phyloP scores from a whole-genome alignment of 257 asterid genomes.

The Ocimum tenuiflorum region DNA sequence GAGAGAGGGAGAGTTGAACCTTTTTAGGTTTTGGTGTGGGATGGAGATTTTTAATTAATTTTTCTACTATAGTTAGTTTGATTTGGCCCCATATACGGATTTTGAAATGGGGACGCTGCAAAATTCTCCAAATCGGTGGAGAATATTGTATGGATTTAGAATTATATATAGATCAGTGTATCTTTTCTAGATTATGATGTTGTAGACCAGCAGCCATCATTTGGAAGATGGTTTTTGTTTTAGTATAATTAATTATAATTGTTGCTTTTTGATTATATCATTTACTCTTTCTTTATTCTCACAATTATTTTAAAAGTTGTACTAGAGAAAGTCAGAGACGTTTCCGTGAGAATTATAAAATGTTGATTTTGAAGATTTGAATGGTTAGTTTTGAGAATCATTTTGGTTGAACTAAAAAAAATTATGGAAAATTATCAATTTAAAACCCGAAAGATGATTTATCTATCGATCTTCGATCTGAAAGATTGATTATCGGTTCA shows the following conservation, averaged over 20 bases:
- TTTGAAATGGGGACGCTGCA: slow-evolving; percentile 35
- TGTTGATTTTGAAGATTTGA: too few species aligned
- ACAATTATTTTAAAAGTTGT: slow-evolving; percentile 21
- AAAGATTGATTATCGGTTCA: too few species aligned
- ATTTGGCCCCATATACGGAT: slow-evolving; percentile 32
- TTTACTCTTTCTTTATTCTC: slow-evolving; percentile 30
- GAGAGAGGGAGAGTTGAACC: slow-evolving; percentile 26
- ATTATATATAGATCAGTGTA: slow-evolving; percentile 29
- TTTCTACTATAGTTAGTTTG: slow-evolving; percentile 25
- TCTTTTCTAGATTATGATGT: slow-evolving; percentile 52
- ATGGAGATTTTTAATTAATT: slow-evolving; percentile 24
- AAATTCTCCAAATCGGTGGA: slow-evolving; percentile 49
- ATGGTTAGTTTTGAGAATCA: too few species aligned
- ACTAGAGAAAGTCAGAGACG: too few species aligned
- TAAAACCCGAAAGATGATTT: too few species aligned
- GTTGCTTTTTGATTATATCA: slow-evolving; percentile 23
- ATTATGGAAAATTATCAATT: too few species aligned
- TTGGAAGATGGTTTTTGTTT: slow-evolving; percentile 42
- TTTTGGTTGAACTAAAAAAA: too few species aligned
- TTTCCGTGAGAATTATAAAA: too few species aligned
- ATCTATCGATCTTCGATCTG: too few species aligned
- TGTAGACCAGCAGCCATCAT: slow-evolving; percentile 49
- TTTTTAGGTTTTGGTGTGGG: slow-evolving; percentile 41
- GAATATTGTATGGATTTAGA: slow-evolving; percentile 36
- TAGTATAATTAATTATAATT: slow-evolving; percentile 38